Evolutionary conservation across 805 yeast genomes (phyloP).

Genomic region (Suhomyces tanzawaensis): DNA sequence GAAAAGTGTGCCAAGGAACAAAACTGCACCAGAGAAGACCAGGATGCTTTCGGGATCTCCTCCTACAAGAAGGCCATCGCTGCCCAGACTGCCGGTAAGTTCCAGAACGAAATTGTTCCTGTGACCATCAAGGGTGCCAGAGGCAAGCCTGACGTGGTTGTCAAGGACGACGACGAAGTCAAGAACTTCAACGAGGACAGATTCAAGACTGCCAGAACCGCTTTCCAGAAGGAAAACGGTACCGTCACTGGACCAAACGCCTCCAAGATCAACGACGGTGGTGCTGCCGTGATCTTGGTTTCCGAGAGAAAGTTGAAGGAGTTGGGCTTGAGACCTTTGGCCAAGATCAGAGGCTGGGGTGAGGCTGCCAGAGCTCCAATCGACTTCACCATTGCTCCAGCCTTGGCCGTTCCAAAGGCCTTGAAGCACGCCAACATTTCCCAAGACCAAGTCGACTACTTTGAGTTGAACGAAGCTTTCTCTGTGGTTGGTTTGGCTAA

Average conservation of each 20-base stretch:
- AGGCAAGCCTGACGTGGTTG: constrained; percentile 75
- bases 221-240: constrained; percentile 90
- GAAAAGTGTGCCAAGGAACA: constrained; percentile 93
- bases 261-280: constrained; percentile 96
- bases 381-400: constrained; percentile 95
- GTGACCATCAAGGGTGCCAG: constrained; percentile 85
- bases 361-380: constrained; percentile 96
- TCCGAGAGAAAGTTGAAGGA: constrained; percentile 83
- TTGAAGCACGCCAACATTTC: constrained; percentile 76
- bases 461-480: constrained; percentile 97
- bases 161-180: constrained; percentile 82
- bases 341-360: constrained; percentile 91
- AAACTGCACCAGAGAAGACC: constrained; percentile 73
- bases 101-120: constrained; percentile 79
- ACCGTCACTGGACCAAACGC: constrained; percentile 98
- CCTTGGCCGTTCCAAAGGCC: constrained; percentile 94
- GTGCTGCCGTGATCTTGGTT: constrained; percentile 88
- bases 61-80: constrained; percentile 84
- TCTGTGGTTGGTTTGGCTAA: constrained; percentile 95
- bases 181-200: constrained; percentile 73
- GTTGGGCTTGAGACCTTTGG: constrained; percentile 84
- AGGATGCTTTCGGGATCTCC: constrained; percentile 81
- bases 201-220: constrained; percentile 84
- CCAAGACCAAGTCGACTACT: constrained; percentile 74
- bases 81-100: constrained; percentile 82